Percentiles rank a stretch among this genome's conserved stretches.
Conservation (phyloP, 2,329 filamentous ascomycete species). For the Alternaria ethzedia region DNA sequence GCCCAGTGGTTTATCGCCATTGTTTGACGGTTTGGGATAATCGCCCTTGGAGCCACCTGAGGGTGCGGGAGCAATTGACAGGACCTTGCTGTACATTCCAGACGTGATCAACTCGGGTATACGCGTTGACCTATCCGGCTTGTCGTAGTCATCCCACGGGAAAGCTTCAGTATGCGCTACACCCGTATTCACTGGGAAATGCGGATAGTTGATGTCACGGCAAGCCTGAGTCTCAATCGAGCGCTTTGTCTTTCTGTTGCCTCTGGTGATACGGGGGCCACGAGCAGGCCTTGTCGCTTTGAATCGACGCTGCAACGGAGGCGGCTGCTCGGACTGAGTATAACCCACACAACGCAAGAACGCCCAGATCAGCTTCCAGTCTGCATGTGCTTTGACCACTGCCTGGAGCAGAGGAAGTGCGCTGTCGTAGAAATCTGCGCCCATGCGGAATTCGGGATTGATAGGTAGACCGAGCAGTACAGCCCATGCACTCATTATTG, state of each 20-base stretch:
- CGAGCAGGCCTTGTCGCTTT: neutral
- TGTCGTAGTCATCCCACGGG: neutral
- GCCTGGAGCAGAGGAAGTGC: neutral
- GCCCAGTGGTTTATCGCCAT: neutral
- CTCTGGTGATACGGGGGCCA: neutral
- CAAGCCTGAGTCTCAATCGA: neutral
- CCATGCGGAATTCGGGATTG: constrained; percentile 10
- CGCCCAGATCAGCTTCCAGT: constrained; percentile 24
- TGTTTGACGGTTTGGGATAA: neutral
- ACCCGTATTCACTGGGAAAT: neutral
- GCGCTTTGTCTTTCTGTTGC: neutral
- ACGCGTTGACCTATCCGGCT: neutral
- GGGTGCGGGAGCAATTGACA: neutral
- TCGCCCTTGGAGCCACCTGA: neutral
- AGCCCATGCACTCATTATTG: constrained; percentile 24
- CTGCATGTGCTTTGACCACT: constrained; percentile 1
- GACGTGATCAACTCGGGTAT: neutral
- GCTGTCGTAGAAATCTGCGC: neutral
- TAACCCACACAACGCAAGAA: constrained; percentile 17
- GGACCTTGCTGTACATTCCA: neutral
- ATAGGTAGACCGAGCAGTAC: constrained; percentile 17
- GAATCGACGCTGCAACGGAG: neutral
- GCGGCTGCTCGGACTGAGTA: neutral
- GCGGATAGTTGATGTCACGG: neutral
- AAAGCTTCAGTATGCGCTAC: neutral